Percentiles rank a stretch among this genome's conserved stretches.
Evolutionary conservation across 2,329 filamentous ascomycete genomes (phyloP).

Genomic region (Scorias spongiosa): DNA sequence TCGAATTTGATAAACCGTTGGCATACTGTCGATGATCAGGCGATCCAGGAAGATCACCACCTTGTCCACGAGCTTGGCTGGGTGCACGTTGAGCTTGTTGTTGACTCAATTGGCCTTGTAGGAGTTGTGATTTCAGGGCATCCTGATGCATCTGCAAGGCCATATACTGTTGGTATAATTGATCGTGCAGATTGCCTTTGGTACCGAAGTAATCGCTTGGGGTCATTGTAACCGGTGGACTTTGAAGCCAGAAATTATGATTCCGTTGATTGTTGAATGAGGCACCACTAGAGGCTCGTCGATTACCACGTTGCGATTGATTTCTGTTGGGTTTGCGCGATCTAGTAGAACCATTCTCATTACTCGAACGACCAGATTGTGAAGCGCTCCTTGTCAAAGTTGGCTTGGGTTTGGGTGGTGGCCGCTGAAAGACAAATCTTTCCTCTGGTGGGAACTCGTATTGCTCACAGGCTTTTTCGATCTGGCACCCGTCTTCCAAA

Average conservation of each 20-base stretch:
- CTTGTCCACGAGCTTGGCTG: slow-evolving; percentile 12
- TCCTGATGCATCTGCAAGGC: slow-evolving; percentile 22
- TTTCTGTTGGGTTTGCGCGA: slow-evolving; percentile 20
- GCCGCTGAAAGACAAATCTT: slow-evolving; percentile 36
- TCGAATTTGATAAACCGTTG: slow-evolving; percentile 17
- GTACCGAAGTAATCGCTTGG: slow-evolving; percentile 27
- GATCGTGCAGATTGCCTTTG: slow-evolving; percentile 30
- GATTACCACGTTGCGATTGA: slow-evolving; percentile 33
- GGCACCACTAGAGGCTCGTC: slow-evolving; percentile 43
- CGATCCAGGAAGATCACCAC: slow-evolving; percentile 23
- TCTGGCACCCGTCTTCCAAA: slow-evolving; percentile 55
- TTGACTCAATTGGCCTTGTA: slow-evolving; percentile 24
- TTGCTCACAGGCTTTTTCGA: slow-evolving; percentile 73
- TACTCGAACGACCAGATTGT: slow-evolving; percentile 31
- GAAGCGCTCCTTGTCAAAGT: slow-evolving; percentile 35
- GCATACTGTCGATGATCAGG: slow-evolving; percentile 21
- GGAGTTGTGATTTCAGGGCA: slow-evolving; percentile 24
- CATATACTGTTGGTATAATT: slow-evolving; percentile 33
- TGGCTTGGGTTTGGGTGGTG: slow-evolving; percentile 40
- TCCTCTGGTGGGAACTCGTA: slow-evolving; percentile 72
- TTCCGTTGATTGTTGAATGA: slow-evolving; percentile 27
- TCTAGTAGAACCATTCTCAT: slow-evolving; percentile 24
- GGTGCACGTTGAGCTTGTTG: slow-evolving; percentile 23
- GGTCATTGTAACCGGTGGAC: slow-evolving; percentile 23
- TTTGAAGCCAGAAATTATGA: slow-evolving; percentile 19